Conservation (phyloP, 345 rosid species). For the Aegle marmelos region DNA sequence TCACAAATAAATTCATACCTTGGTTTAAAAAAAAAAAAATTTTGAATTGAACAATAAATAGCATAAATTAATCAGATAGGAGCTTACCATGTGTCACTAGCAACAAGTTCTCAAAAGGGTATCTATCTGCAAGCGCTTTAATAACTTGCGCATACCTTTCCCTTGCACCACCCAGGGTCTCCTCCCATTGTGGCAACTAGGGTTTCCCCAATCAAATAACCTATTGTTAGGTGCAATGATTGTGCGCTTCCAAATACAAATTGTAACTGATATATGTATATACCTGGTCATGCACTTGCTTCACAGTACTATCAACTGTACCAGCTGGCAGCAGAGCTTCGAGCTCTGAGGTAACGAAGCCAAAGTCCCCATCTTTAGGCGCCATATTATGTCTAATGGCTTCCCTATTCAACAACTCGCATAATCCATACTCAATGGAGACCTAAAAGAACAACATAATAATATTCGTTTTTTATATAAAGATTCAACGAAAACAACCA, state of each 20-base stretch:
- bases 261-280: neutral
- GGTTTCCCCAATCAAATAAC: slow-evolving; percentile 9
- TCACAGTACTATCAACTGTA: slow-evolving; percentile 51
- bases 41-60: neutral
- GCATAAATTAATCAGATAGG: neutral
- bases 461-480: neutral
- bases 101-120: slow-evolving; percentile 76
- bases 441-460: slow-evolving; percentile 35
- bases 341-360: slow-evolving; percentile 48
- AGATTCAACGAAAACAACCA: too few relatives aligned
- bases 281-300: slow-evolving; percentile 57
- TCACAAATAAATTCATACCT: neutral
- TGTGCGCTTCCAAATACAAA: neutral
- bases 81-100: slow-evolving; percentile 79
- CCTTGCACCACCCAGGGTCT: slow-evolving; percentile 40
- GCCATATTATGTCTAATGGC: slow-evolving; percentile 54
- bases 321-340: slow-evolving; percentile 62
- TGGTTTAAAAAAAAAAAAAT: neutral
- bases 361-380: slow-evolving; percentile 63
- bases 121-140: slow-evolving; percentile 62
- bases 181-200: slow-evolving; percentile 81
- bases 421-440: slow-evolving; percentile 68
- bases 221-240: neutral
- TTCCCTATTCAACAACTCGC: slow-evolving; percentile 61
- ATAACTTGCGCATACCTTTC: slow-evolving; percentile 54